phyloP scores from a whole-genome alignment of 352 stramenopile species.

The Globisporangium radiosum region DNA sequence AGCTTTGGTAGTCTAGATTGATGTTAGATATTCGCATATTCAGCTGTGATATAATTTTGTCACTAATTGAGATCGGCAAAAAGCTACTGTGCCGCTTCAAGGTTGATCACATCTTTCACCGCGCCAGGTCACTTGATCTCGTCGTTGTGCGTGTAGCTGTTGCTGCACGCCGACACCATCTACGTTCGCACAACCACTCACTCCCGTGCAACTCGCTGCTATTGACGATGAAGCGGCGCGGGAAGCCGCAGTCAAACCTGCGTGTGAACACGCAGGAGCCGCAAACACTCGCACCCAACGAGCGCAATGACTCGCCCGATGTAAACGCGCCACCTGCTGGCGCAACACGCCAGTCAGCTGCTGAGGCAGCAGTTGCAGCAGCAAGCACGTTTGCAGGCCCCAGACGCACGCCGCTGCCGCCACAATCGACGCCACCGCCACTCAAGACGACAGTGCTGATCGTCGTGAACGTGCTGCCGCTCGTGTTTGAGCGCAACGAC shows the following conservation, averaged over 20 bases:
- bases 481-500: constrained; percentile 57
- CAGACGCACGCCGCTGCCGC: too few species aligned
- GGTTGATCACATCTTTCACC: too few species aligned
- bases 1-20: too few species aligned
- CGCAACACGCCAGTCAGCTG: not conserved
- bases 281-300: not conserved
- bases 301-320: not conserved
- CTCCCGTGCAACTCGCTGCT: too few species aligned
- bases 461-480: constrained; percentile 72
- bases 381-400: not conserved
- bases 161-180: too few species aligned
- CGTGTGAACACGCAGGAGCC: not conserved
- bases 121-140: too few species aligned
- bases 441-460: constrained; percentile 56
- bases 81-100: too few species aligned
- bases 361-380: not conserved
- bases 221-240: constrained; percentile 5
- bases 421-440: not conserved
- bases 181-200: too few species aligned
- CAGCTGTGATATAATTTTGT: too few species aligned
- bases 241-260: constrained; percentile 1
- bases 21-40: too few species aligned
- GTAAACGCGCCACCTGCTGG: not conserved
- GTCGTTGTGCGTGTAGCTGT: too few species aligned
- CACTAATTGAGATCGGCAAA: too few species aligned